Evolutionary conservation across 768 basidiomycete species (phyloP).

Genomic region (Hypsizygus marmoreus): DNA sequence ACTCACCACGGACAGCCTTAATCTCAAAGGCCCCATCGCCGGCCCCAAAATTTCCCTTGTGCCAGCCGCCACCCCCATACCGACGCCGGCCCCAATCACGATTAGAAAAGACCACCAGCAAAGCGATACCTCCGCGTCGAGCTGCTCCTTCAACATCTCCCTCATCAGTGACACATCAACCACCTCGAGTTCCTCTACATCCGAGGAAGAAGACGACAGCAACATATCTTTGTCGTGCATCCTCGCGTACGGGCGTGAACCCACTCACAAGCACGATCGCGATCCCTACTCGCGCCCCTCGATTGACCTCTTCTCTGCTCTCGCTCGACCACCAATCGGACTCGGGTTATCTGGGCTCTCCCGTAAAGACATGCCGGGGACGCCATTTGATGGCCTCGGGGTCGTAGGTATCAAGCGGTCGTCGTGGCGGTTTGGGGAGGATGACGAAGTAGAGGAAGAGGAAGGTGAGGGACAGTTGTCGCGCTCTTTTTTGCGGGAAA

Average conservation of each 20-base stretch:
- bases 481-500: constrained; percentile 13
- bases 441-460: neutral
- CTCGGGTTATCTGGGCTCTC: constrained; percentile 18
- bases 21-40: constrained; percentile 8
- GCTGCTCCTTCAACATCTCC: constrained; percentile 9
- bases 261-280: neutral
- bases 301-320: constrained; percentile 13
- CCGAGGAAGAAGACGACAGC: constrained; percentile 5
- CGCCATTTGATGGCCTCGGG: constrained; percentile 14
- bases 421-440: neutral
- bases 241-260: neutral
- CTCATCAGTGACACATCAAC: constrained; percentile 16
- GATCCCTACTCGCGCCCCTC: neutral
- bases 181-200: constrained; percentile 6
- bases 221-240: neutral
- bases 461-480: constrained; percentile 3
- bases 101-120: too few relatives aligned
- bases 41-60: constrained; percentile 6
- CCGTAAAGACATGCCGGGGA: constrained; percentile 12
- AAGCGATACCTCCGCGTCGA: neutral
- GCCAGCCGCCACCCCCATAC: neutral
- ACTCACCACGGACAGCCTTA: constrained; percentile 4
- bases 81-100: neutral
- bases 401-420: constrained; percentile 15
- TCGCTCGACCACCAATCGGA: constrained; percentile 5